Evolutionary conservation across 164 flowering plant genomes (phyloP), one percentile per base, ranked within the genome.

Genomic region (Stephania japonica): DNA sequence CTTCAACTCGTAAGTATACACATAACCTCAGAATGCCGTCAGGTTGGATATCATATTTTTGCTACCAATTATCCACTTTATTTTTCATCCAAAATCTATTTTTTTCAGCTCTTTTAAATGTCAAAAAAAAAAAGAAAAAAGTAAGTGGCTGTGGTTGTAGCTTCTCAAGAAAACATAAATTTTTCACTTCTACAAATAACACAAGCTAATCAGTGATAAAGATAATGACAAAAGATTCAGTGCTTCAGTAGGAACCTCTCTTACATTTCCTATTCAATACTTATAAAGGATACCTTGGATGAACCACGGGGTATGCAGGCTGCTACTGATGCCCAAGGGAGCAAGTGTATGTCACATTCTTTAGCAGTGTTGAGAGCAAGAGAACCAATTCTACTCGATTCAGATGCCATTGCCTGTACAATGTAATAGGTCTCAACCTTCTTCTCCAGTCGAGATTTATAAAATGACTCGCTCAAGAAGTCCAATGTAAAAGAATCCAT

Each of bases 261-360:
- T 32, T 4, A 32, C 38, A 32, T 32, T 32, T 32, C 38, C 2
- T 32, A 32, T 32, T 32, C 38, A 32, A 32, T 32, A 32, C 38
- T 32, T 2, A 32, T 32, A 32, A 32, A 79, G 68, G 70, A 84
- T 88, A 90, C 97, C 81, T 86, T 73, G 1, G 81, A 41, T 63
- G 82, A 72, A 71, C 80, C 78, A 73, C 82, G 80, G 42, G 99
- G 89, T 68, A 87, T 77, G 84, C 99, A 94, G 10, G 94, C 97
- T 69, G 99, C 99, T 79, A 92, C 87, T 18, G 99, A 87, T 70
- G 97, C 97, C 97, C 97, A 94, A 59, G 99, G 97, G 71, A 94
- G 80, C 65, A 94, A 83, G 69, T 91, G 97, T 72, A 92, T 86
- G 83, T 88, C 97, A 85, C 89, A 91, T 74, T 94, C 96, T 83